phyloP scores from a whole-genome alignment of 2,329 filamentous ascomycete genomes.

The Blastomyces parvus region DNA sequence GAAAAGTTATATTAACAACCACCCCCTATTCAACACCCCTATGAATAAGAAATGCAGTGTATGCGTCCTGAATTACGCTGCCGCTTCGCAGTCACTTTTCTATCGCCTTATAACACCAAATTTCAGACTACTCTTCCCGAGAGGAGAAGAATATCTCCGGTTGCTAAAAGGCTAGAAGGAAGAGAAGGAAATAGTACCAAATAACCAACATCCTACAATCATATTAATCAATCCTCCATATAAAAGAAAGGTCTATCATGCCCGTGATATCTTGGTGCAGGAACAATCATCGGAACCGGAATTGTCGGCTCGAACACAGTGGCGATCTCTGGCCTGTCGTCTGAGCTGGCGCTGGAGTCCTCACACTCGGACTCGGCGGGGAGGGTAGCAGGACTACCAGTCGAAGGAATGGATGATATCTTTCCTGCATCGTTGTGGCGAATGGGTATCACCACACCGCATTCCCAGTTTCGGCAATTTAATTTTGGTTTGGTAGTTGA shows the following conservation, averaged over 20 bases:
- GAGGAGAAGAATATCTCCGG: too few species aligned
- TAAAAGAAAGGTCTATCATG: constrained; percentile 22
- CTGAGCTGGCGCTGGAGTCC: constrained; percentile 27
- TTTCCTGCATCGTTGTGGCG: constrained; percentile 7
- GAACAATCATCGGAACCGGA: constrained; percentile 38
- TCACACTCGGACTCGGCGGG: neutral
- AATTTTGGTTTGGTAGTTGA: constrained; percentile 60
- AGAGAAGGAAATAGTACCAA: neutral
- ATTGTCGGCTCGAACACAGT: constrained; percentile 31
- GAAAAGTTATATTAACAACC: neutral
- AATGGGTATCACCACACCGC: constrained; percentile 69
- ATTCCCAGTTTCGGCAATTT: constrained; percentile 90
- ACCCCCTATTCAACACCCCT: neutral
- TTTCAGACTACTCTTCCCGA: neutral
- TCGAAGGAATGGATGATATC: neutral
- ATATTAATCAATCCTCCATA: constrained; percentile 12
- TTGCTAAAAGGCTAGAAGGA: neutral
- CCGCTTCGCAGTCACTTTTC: neutral
- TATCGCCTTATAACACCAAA: neutral
- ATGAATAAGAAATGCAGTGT: neutral
- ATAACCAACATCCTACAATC: neutral
- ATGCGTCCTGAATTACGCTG: neutral
- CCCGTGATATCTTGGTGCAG: constrained; percentile 20
- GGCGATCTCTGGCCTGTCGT: constrained; percentile 23
- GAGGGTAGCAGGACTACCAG: neutral